Percentiles rank a stretch among this genome's conserved stretches.
These are phyloP conservation scores for Rhizopus stolonifer DNA, from an alignment of 371 early-diverging fungal genomes.

Conservation along the genomic window DNA sequence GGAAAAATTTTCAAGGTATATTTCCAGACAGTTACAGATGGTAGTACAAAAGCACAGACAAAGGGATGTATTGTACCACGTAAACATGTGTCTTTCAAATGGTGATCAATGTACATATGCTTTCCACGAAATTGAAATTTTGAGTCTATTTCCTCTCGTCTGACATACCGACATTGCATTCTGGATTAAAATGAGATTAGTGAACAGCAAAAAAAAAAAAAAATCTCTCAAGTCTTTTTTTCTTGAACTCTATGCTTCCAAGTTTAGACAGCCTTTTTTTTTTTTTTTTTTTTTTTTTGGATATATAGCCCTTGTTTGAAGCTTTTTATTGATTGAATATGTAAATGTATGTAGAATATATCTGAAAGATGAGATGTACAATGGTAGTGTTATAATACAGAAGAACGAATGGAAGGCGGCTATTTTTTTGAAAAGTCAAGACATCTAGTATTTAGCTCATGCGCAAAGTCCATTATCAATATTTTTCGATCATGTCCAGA, in stretches of 20 bases:
- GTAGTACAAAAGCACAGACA: conserved; percentile 32
- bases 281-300: no score
- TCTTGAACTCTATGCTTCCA: no score
- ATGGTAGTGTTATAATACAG: not conserved
- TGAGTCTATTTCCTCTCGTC: no score
- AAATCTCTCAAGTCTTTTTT: no score
- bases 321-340: not conserved
- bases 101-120: conserved; percentile 6
- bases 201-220: no score
- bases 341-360: not conserved
- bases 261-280: no score
- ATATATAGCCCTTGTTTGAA: no score
- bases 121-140: not conserved
- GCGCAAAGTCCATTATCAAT: conserved; percentile 82
- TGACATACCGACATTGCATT: no score
- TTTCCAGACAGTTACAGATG: not conserved
- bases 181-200: no score
- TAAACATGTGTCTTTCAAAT: conserved; percentile 28
- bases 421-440: conserved; percentile 8
- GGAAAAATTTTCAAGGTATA: no score
- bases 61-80: conserved; percentile 14
- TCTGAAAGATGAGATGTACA: not conserved
- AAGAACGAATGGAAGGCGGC: not conserved
- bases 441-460: conserved; percentile 36
- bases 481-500: conserved; percentile 81